Evolutionary conservation across 495 filamentous ascomycete species (phyloP).

Genomic region (Bacidia rubella): DNA sequence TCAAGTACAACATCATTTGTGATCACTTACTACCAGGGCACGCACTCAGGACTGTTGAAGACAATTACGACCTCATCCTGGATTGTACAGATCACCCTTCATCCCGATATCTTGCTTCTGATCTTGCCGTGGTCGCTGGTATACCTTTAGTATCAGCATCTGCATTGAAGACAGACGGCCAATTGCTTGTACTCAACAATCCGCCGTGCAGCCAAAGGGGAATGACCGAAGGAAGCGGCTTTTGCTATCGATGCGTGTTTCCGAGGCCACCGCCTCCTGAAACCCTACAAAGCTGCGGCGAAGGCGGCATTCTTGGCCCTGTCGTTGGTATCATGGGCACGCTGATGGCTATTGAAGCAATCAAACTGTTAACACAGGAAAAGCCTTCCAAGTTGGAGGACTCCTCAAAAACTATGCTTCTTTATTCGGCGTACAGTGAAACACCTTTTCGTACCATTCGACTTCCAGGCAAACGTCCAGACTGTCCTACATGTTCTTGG

Average conservation of each 20-base stretch:
- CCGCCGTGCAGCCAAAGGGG: conserved; percentile 27
- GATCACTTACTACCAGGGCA: conserved; percentile 49
- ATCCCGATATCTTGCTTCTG: conserved; percentile 84
- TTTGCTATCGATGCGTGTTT: conserved; percentile 92
- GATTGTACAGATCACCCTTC: conserved; percentile 92
- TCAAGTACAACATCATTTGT: conserved; percentile 38
- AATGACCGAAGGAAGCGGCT: conserved; percentile 33
- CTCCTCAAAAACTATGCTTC: conserved; percentile 38
- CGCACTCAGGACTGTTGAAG: conserved; percentile 45
- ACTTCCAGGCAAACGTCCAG: conserved; percentile 49
- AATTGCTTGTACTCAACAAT: conserved; percentile 66
- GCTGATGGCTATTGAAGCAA: conserved; percentile 75
- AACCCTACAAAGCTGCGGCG: conserved; percentile 68
- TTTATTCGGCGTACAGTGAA: conserved; percentile 60
- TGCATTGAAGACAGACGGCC: conserved; percentile 73
- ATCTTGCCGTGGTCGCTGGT: conserved; percentile 62
- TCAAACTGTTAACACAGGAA: conserved; percentile 54
- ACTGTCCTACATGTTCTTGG: conserved; percentile 65
- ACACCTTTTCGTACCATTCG: conserved; percentile 60
- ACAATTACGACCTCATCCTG: conserved; percentile 65
- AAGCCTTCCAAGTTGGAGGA: background rate
- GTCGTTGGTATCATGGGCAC: conserved; percentile 94
- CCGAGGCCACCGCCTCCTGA: conserved; percentile 71
- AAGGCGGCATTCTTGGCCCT: conserved; percentile 82
- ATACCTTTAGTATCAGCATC: conserved; percentile 84